phyloP scores from a whole-genome alignment of 78 protist species.

The Dictyostelium capitatum region DNA sequence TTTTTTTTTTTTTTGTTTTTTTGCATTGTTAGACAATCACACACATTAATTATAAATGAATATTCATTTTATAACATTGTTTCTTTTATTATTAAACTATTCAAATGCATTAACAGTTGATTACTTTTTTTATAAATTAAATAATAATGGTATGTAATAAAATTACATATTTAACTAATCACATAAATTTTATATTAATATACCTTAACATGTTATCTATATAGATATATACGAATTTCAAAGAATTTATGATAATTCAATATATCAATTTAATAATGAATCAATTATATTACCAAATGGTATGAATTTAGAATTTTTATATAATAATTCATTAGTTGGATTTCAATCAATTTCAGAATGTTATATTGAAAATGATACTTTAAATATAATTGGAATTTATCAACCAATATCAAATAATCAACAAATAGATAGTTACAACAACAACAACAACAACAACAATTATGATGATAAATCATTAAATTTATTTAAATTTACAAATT shows the following conservation, averaged over 20 bases:
- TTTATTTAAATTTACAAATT: background rate
- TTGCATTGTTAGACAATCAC: too few species aligned
- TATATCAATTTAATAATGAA: background rate
- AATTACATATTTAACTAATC: background rate
- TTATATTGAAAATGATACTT: background rate
- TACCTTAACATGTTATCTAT: background rate
- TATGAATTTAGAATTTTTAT: background rate
- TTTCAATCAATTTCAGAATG: background rate
- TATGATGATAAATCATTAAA: background rate
- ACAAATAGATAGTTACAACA: background rate
- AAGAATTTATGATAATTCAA: background rate
- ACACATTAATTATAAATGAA: too few species aligned
- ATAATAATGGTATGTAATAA: background rate
- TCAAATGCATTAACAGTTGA: background rate
- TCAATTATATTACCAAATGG: background rate
- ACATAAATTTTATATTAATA: background rate
- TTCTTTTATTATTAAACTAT: too few species aligned
- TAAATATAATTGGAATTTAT: slow-evolving; percentile 9
- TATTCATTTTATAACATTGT: too few species aligned
- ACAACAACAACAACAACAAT: background rate
- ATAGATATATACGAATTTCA: background rate
- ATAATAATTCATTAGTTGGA: background rate
- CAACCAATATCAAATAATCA: background rate
- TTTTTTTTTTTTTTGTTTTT: background rate
- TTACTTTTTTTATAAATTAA: background rate